Conservation (phyloP, 2,329 filamentous ascomycete genomes). For the Penicillium sp. region DNA sequence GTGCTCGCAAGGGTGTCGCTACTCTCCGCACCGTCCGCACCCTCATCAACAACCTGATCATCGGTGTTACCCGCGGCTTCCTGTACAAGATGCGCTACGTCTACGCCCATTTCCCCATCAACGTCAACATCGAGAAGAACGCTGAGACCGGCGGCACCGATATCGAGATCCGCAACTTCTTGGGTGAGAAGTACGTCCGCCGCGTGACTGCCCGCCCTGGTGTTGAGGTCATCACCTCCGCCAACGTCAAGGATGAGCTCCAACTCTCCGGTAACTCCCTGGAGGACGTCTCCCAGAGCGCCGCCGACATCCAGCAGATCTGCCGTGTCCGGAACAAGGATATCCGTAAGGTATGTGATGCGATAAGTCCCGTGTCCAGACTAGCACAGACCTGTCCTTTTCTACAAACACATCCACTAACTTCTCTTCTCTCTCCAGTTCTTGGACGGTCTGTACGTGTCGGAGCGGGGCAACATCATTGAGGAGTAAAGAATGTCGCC, state of each 20-base stretch:
- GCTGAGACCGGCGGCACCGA: conserved; percentile 81
- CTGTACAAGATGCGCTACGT: conserved; percentile 99
- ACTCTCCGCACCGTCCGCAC: conserved; percentile 97
- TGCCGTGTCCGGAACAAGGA: conserved; percentile 99
- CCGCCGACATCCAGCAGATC: conserved; percentile 99
- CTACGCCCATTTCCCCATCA: conserved; percentile 99
- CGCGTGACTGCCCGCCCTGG: conserved; percentile 84
- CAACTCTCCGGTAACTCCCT: conserved; percentile 90
- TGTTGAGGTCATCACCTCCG: conserved; percentile 86
- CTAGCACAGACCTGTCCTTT: neutral
- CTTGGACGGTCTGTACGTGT: conserved; percentile 99
- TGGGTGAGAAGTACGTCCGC: conserved; percentile 99
- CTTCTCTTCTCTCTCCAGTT: conserved; percentile 60
- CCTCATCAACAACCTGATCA: conserved; percentile 97
- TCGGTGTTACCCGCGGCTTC: conserved; percentile 98
- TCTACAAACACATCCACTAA: conserved; percentile 8
- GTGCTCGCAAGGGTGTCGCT: conserved; percentile 95
- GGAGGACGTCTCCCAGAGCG: conserved; percentile 95
- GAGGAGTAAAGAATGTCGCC: conserved; percentile 53
- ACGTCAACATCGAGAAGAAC: conserved; percentile 99
- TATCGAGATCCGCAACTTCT: conserved; percentile 99
- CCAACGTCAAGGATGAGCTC: conserved; percentile 97
- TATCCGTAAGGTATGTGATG: conserved; percentile 86
- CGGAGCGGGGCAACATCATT: conserved; percentile 93
- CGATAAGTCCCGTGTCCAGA: neutral